These are phyloP conservation scores for Talaromyces islandicus DNA, from an alignment of 2,329 filamentous ascomycete species.

Conservation along the genomic window DNA sequence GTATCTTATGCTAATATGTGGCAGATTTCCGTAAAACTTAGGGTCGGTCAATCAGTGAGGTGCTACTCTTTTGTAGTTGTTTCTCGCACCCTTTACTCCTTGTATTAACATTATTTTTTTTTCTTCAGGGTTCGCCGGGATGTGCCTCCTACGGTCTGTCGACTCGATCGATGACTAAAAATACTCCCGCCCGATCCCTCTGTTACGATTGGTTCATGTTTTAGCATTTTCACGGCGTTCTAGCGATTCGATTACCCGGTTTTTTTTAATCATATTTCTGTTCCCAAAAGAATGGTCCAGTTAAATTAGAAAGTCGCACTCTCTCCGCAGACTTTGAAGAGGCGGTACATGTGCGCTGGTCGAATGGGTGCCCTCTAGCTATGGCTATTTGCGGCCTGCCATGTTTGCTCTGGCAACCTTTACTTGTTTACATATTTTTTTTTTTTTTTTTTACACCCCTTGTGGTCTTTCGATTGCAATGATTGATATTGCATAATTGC, in stretches of 20 bases:
- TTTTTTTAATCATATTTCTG: constrained; percentile 13
- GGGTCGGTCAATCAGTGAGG: constrained; percentile 7
- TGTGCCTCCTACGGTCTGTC: constrained; percentile 11
- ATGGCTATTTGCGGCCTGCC: not conserved
- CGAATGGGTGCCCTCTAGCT: constrained; percentile 33
- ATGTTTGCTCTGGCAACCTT: not conserved
- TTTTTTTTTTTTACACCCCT: constrained; percentile 12
- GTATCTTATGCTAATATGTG: constrained; percentile 16
- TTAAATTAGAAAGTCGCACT: constrained; percentile 37
- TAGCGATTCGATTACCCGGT: constrained; percentile 33
- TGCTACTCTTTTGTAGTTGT: constrained; percentile 15
- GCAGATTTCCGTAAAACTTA: constrained; percentile 61
- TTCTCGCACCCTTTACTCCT: constrained; percentile 7
- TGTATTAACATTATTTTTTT: constrained; percentile 26
- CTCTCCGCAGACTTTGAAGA: constrained; percentile 26
- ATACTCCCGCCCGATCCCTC: constrained; percentile 14
- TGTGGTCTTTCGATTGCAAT: constrained; percentile 6
- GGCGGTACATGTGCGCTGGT: constrained; percentile 37
- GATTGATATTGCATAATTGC: constrained; percentile 3
- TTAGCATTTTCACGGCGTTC: constrained; percentile 40
- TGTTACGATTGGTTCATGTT: constrained; percentile 33
- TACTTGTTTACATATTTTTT: constrained; percentile 16
- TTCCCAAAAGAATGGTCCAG: constrained; percentile 16
- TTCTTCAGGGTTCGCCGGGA: constrained; percentile 8
- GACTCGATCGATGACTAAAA: constrained; percentile 5